Base-by-base conservation (phyloP, 2,329 filamentous ascomycete species). In the Pseudogymnoascus sp. region DNA sequence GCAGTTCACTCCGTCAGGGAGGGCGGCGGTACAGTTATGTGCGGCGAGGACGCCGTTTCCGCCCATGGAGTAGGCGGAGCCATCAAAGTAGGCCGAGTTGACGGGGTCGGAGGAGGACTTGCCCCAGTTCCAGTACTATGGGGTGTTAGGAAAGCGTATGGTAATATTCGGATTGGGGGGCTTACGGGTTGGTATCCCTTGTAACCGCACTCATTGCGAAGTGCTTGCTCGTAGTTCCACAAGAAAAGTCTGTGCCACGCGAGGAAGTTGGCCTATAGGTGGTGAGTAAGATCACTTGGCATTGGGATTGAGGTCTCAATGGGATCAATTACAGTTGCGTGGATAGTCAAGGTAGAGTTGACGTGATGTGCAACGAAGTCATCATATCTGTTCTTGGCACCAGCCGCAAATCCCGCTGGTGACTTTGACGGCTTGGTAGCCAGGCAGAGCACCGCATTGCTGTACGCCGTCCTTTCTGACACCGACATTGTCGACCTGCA, bases 11-110 rank as follows among this genome's bases (percentile, higher is more conserved):
- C 63, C 61, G 1, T 61, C 66, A n/a, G 68, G 69, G 1, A 72
- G 66, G 2, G 65, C 69, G 4, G 67, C 64, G 11, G 72, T 74
- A 29, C 50, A 56, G 14, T 70, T 69, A 56, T 74, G 69, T 2
- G 68, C 64, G 29, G 68, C 67, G 59, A 69, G 74, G 2, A 65
- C 73, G 16, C 81, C 81, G 64, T 83, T 79, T 14, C 81, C 79
- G 21, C 77, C 77, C 75, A 83, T 72, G 62, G 76, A 79, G 61
- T 77, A 80, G 29, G 76, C 77, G 64, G 78, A 80, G 61, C 83
- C 83, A 67, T 83, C 81, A 64, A 86, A 84, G 59, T 84, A 70
- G 19, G 82, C 79, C 0, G 81, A 82, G 62, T 77, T 76, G 65
- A 72, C 67, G 0, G 77, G 75, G 66, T 84, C 77, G 3, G 73